Percentiles rank a stretch among this genome's conserved stretches.
Evolutionary conservation across 2,329 filamentous ascomycete genomes (phyloP).

Genomic region (Cytospora piceicola): DNA sequence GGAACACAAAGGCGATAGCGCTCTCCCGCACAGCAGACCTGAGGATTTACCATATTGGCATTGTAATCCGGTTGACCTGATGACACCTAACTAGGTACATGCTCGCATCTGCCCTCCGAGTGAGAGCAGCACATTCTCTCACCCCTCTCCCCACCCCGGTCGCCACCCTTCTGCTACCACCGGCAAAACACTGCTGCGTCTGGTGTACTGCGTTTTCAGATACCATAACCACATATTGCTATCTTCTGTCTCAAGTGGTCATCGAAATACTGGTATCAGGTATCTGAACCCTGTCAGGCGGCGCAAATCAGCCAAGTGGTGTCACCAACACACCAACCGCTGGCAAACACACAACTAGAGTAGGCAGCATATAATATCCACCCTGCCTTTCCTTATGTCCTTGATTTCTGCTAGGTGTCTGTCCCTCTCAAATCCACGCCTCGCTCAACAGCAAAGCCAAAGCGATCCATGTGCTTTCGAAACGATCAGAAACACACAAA

Average conservation of each 20-base stretch:
- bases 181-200: slow-evolving; percentile 15
- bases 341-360: slow-evolving; percentile 14
- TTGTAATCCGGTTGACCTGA: slow-evolving; percentile 13
- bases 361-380: slow-evolving; percentile 5
- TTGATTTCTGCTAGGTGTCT: slow-evolving; percentile 2
- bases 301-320: slow-evolving; percentile 16
- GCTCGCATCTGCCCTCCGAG: slow-evolving; percentile 19
- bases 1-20: background rate
- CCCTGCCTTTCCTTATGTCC: background rate
- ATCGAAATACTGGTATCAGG: slow-evolving; percentile 11
- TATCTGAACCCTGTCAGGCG: slow-evolving; percentile 10
- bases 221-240: slow-evolving; percentile 23
- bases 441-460: slow-evolving; percentile 21
- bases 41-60: background rate
- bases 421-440: slow-evolving; percentile 11
- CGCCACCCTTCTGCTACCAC: background rate
- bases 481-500: slow-evolving; percentile 7
- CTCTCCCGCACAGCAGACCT: background rate
- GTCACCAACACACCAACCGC: slow-evolving; percentile 4
- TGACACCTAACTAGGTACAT: slow-evolving; percentile 20
- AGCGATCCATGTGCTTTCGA: slow-evolving; percentile 21
- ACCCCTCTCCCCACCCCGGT: too few relatives aligned
- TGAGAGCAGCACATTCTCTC: slow-evolving; percentile 4
- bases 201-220: slow-evolving; percentile 10
- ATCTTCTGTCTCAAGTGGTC: slow-evolving; percentile 9